Percentiles rank a stretch among this genome's conserved stretches.
Conservation (phyloP, 305 asterid species). For the Fraxinus latifolia region DNA sequence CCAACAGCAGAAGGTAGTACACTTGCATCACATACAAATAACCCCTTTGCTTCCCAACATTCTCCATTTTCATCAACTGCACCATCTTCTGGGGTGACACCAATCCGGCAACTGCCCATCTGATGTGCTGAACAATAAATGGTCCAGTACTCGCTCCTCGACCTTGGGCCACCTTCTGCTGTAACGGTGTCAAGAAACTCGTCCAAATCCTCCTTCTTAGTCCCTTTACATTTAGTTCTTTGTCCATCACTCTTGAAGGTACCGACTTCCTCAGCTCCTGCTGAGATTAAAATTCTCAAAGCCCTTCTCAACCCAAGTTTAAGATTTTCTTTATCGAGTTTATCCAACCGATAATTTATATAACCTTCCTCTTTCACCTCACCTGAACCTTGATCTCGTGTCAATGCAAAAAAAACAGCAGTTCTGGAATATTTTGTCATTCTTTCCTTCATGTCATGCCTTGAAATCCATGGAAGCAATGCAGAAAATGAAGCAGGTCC, state of each 20-base stretch:
- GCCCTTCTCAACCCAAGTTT: conserved; percentile 61
- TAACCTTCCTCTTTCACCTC: conserved; percentile 49
- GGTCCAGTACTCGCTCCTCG: conserved; percentile 52
- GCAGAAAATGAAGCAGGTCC: conserved; percentile 65
- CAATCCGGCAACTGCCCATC: conserved; percentile 87
- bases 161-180: conserved; percentile 53
- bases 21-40: conserved; percentile 83
- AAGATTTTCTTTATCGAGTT: conserved; percentile 54
- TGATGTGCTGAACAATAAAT: conserved; percentile 80
- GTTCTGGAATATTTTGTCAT: conserved; percentile 66
- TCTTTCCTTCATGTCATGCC: conserved; percentile 48
- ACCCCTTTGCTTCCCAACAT: conserved; percentile 77
- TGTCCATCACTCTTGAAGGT: conserved; percentile 81
- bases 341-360: conserved; percentile 37
- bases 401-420: conserved; percentile 50
- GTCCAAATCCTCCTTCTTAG: conserved; percentile 47
- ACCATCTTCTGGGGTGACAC: conserved; percentile 53
- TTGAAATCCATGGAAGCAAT: conserved; percentile 66
- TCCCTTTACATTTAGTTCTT: conserved; percentile 48
- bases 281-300: conserved; percentile 62
- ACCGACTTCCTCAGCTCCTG: conserved; percentile 87
- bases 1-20: conserved; percentile 76
- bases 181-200: conserved; percentile 59
- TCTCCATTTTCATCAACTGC: conserved; percentile 77
- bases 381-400: conserved; percentile 66